These are phyloP conservation scores for Penicillium robsamsonii DNA, from an alignment of 495 filamentous ascomycete genomes.

Conservation along the genomic window DNA sequence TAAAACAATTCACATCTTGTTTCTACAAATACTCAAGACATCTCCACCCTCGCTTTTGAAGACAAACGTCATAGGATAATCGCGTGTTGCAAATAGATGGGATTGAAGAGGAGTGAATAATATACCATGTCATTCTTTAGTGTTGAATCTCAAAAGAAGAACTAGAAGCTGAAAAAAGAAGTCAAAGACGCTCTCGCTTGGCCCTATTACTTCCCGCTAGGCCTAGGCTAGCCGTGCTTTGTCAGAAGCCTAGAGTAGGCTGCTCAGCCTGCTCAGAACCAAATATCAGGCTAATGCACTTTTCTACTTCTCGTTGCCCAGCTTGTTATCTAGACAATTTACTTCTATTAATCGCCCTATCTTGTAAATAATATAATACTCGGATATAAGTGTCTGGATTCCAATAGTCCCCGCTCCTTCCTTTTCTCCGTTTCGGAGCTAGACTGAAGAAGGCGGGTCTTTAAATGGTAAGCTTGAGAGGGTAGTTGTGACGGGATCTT, in stretches of 20 bases:
- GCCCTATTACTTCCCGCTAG: conserved; percentile 6
- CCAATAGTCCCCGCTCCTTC: conserved; percentile 16
- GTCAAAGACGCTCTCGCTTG: conserved; percentile 2
- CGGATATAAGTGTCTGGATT: conserved; percentile 12
- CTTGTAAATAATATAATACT: conserved; percentile 1
- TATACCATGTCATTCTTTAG: background rate
- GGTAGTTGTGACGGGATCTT: too few species aligned
- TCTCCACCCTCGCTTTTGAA: background rate
- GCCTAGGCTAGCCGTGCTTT: conserved; percentile 4
- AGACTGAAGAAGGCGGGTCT: too few species aligned
- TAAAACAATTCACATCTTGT: too few species aligned
- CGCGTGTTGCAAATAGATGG: background rate
- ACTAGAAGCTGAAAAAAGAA: background rate
- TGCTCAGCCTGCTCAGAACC: background rate
- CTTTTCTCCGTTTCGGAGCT: conserved; percentile 21
- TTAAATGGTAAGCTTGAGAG: too few species aligned
- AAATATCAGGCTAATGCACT: conserved; percentile 4
- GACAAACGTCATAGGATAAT: background rate
- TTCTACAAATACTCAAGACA: too few species aligned
- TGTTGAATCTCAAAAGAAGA: background rate
- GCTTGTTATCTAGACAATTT: conserved; percentile 6
- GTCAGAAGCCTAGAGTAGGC: conserved; percentile 3
- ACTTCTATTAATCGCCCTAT: background rate
- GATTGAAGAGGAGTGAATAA: background rate
- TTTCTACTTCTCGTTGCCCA: conserved; percentile 1